These are phyloP conservation scores for Clavispora santaluciae DNA, from an alignment of 805 yeast species.

Conservation along the genomic window DNA sequence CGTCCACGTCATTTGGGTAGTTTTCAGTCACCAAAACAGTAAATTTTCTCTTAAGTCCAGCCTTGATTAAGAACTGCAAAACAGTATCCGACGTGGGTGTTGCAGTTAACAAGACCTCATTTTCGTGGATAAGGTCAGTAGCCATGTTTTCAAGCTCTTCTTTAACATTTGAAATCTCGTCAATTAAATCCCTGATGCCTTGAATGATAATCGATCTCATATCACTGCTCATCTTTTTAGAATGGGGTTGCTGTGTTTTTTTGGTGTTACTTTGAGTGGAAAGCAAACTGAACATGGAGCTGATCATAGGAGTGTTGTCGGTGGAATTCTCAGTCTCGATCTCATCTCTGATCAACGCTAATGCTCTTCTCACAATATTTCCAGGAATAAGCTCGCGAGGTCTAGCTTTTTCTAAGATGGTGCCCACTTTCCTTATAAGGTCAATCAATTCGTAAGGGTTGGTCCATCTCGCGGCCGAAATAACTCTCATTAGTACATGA, in stretches of 20 bases:
- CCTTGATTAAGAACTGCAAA: slow-evolving; percentile 76
- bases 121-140: slow-evolving; percentile 89
- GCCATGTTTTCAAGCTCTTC: slow-evolving; percentile 91
- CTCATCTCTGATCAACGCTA: slow-evolving; percentile 85
- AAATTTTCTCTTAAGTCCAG: slow-evolving; percentile 84
- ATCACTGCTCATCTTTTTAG: slow-evolving; percentile 51
- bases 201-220: slow-evolving; percentile 82
- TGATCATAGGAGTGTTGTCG: slow-evolving; percentile 45
- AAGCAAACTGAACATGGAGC: slow-evolving; percentile 83
- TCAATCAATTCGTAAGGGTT: slow-evolving; percentile 66
- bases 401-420: slow-evolving; percentile 66
- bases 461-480: slow-evolving; percentile 86
- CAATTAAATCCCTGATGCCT: slow-evolving; percentile 86
- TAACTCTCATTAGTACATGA: slow-evolving; percentile 79
- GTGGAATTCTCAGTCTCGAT: slow-evolving; percentile 45
- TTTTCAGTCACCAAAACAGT: slow-evolving; percentile 89
- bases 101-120: slow-evolving; percentile 82
- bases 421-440: slow-evolving; percentile 72
- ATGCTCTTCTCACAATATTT: slow-evolving; percentile 82
- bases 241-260: slow-evolving; percentile 21
- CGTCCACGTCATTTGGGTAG: slow-evolving; percentile 80
- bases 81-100: slow-evolving; percentile 92
- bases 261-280: slow-evolving; percentile 40
- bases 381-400: slow-evolving; percentile 89
- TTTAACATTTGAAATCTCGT: slow-evolving; percentile 83